Evolutionary conservation across 345 rosid species (phyloP).

Genomic region (Cardamine occulta): DNA sequence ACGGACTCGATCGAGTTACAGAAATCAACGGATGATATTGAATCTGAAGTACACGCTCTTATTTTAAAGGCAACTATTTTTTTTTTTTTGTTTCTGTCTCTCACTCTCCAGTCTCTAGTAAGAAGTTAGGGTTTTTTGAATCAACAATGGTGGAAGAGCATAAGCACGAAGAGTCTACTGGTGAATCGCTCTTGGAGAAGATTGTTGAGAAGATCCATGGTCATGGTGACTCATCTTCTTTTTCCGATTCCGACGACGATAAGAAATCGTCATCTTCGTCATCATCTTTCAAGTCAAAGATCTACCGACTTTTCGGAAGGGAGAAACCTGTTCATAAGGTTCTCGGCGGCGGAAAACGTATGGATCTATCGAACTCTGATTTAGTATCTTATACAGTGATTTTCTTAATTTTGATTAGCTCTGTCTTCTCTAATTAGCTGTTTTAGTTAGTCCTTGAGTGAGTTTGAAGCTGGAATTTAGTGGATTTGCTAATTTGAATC

Average conservation of each 20-base stretch:
- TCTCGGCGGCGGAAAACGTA: conserved; percentile 82
- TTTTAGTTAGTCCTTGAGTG: background rate
- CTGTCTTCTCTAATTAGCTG: background rate
- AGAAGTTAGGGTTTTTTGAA: conserved; percentile 12
- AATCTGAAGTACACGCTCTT: conserved; percentile 15
- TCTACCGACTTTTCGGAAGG: conserved; percentile 72
- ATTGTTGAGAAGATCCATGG: conserved; percentile 49
- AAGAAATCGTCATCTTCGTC: conserved; percentile 43
- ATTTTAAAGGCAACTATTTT: background rate
- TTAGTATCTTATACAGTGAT: background rate
- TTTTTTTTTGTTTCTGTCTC: background rate
- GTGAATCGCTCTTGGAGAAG: conserved; percentile 44
- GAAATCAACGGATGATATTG: conserved; percentile 15
- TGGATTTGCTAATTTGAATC: background rate
- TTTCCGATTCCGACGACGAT: conserved; percentile 56
- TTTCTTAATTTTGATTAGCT: background rate
- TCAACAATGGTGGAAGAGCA: conserved; percentile 38
- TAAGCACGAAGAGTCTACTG: conserved; percentile 42
- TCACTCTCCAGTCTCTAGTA: background rate
- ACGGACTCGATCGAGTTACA: conserved; percentile 6
- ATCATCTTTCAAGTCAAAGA: conserved; percentile 52
- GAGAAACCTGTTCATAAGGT: conserved; percentile 69
- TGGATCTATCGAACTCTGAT: conserved; percentile 14
- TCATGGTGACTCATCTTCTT: conserved; percentile 54
- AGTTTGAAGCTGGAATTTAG: background rate